Evolutionary conservation across 1,284 basidiomycete genomes (phyloP).

Genomic region (Cryptococcus sp.): DNA sequence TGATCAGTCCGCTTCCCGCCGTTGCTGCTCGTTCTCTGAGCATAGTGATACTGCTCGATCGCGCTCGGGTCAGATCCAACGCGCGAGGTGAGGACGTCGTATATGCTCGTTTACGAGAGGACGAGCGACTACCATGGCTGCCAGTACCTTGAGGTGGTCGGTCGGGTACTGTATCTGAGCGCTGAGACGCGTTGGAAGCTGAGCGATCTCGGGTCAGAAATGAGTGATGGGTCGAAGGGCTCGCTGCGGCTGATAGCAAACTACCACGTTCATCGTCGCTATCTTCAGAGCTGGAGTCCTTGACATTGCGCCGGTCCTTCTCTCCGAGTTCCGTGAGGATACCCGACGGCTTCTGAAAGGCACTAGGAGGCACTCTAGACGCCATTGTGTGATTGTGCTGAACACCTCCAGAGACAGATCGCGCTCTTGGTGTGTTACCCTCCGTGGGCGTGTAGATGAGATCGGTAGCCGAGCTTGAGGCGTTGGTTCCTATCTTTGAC

Average conservation of each 20-base stretch:
- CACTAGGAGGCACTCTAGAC: slow-evolving; percentile 4
- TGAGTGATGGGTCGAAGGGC: slow-evolving; percentile 5
- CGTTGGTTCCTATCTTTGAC: slow-evolving; percentile 4
- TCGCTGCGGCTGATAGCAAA: slow-evolving; percentile 6
- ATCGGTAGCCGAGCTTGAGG: slow-evolving; percentile 13
- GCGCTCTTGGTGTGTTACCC: slow-evolving; percentile 14
- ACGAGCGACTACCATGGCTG: slow-evolving; percentile 2
- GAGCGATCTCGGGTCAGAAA: slow-evolving; percentile 6
- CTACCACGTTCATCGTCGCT: slow-evolving; percentile 15
- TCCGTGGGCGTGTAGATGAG: slow-evolving; percentile 19
- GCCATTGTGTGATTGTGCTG: neutral
- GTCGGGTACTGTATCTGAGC: neutral
- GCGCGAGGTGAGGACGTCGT: slow-evolving; percentile 5
- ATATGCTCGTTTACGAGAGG: slow-evolving; percentile 8
- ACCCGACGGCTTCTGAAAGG: slow-evolving; percentile 4
- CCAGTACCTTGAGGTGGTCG: neutral
- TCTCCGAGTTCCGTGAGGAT: slow-evolving; percentile 16
- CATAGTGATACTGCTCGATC: slow-evolving; percentile 20
- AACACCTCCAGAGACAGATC: slow-evolving; percentile 8
- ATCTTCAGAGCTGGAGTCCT: slow-evolving; percentile 10
- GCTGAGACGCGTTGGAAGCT: slow-evolving; percentile 4
- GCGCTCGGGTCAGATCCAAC: slow-evolving; percentile 5
- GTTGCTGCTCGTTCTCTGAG: slow-evolving; percentile 16
- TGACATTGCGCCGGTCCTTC: slow-evolving; percentile 4
- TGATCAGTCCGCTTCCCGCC: slow-evolving; percentile 14